These are phyloP conservation scores for Pyropia haitanensis DNA, from an alignment of 23 red algal species.

Conservation along the genomic window DNA sequence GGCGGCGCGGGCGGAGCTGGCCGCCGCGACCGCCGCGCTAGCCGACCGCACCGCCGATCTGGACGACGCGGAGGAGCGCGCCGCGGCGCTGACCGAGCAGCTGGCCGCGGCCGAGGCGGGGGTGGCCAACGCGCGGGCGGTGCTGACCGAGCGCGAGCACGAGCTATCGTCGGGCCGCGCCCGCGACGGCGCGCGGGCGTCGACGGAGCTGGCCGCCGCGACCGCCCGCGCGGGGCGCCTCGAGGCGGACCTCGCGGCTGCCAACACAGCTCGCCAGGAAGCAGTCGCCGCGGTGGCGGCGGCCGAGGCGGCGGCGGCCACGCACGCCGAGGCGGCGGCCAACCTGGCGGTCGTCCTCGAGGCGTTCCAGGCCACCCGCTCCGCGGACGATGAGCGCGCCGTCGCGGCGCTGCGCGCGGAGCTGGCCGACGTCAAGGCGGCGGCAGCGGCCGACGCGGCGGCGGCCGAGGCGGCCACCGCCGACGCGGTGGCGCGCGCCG, in stretches of 20 bases:
- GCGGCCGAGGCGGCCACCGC: conserved; percentile 5
- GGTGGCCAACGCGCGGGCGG: conserved; percentile 35
- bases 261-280: conserved; percentile 4
- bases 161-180: conserved; percentile 20
- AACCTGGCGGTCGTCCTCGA: conserved; percentile 59
- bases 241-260: conserved; percentile 8
- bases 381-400: conserved; percentile 11
- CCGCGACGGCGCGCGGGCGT: conserved; percentile 29
- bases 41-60: conserved; percentile 38
- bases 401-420: conserved; percentile 38
- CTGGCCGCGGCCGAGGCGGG: conserved; percentile 31
- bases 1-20: conserved; percentile 31
- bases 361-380: conserved; percentile 35
- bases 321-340: conserved; percentile 40
- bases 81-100: conserved; percentile 44
- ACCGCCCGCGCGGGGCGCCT: conserved; percentile 13
- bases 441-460: not conserved
- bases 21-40: conserved; percentile 34
- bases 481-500: conserved; percentile 12
- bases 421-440: conserved; percentile 4
- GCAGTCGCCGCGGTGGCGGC: conserved; percentile 23
- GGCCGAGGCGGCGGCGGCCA: conserved; percentile 32
- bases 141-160: conserved; percentile 24
- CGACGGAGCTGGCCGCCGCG: conserved; percentile 12
- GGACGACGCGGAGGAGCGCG: conserved; percentile 58